phyloP scores from a whole-genome alignment of 1,284 basidiomycete species.

The Phylloporus gajari region DNA sequence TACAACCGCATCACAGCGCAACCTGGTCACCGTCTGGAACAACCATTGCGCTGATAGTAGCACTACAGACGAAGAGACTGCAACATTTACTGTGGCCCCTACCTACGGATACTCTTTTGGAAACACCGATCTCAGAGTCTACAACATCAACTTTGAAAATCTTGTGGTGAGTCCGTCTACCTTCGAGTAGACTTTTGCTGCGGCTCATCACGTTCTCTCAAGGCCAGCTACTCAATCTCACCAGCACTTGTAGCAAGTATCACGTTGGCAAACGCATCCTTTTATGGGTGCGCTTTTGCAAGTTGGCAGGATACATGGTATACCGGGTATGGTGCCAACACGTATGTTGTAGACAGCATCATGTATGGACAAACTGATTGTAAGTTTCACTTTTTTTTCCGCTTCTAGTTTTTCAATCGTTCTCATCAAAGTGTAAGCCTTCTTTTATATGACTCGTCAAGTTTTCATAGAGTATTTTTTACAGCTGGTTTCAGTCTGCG shows the following conservation, averaged over 20 bases:
- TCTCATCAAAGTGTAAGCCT: slow-evolving; percentile 59
- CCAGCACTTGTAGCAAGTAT: slow-evolving; percentile 70
- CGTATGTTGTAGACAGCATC: slow-evolving; percentile 69
- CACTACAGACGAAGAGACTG: slow-evolving; percentile 63
- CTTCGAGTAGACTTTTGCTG: not conserved
- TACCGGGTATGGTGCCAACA: slow-evolving; percentile 67
- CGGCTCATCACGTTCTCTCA: slow-evolving; percentile 2
- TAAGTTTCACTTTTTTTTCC: slow-evolving; percentile 45
- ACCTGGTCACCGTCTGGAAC: slow-evolving; percentile 67
- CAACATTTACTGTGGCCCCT: slow-evolving; percentile 64
- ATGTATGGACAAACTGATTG: slow-evolving; percentile 74
- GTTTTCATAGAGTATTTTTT: slow-evolving; percentile 34
- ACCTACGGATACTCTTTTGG: slow-evolving; percentile 63
- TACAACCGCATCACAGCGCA: slow-evolving; percentile 51
- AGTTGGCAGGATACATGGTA: slow-evolving; percentile 78
- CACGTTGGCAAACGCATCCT: slow-evolving; percentile 71
- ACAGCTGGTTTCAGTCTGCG: slow-evolving; percentile 69
- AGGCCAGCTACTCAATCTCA: slow-evolving; percentile 68
- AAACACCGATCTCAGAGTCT: slow-evolving; percentile 67
- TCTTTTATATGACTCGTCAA: not conserved
- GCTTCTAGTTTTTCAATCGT: not conserved
- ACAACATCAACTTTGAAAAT: slow-evolving; percentile 76
- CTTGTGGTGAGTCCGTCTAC: slow-evolving; percentile 57
- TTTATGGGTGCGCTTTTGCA: slow-evolving; percentile 72
- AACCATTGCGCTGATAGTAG: slow-evolving; percentile 54